Evolutionary conservation across 169 alveolate species (phyloP).

Genomic region (Pseudocohnilembus persalinus): DNA sequence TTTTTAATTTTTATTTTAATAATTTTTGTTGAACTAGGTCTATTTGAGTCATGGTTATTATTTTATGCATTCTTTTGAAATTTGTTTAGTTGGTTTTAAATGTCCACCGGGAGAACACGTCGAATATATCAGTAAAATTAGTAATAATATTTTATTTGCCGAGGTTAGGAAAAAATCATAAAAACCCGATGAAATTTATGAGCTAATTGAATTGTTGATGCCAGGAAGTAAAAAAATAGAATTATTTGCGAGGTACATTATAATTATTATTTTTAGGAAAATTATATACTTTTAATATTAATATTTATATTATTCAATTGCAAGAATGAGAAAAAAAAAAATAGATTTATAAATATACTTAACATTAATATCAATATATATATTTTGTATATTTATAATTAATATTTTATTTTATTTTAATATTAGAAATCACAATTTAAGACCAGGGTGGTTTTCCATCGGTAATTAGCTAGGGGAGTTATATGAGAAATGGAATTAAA

Average conservation of each 20-base stretch:
- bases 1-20: too few relatives aligned
- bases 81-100: conserved; percentile 74
- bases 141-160: conserved; percentile 62
- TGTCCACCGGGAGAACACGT: conserved; percentile 62
- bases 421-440: conserved; percentile 64
- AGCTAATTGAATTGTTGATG: conserved; percentile 64
- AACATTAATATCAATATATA: too few relatives aligned
- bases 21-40: too few relatives aligned
- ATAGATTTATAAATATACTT: too few relatives aligned
- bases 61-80: conserved; percentile 77
- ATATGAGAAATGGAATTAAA: conserved; percentile 64
- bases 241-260: conserved; percentile 59
- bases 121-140: conserved; percentile 54
- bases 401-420: too few relatives aligned
- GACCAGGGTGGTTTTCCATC: conserved; percentile 77
- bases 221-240: conserved; percentile 76
- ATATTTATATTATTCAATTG: too few relatives aligned
- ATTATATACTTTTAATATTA: too few relatives aligned
- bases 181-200: conserved; percentile 75
- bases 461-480: conserved; percentile 78
- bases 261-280: too few relatives aligned
- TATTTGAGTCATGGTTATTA: conserved; percentile 77
- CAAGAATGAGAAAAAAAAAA: too few relatives aligned
- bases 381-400: too few relatives aligned
- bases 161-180: conserved; percentile 72